Evolutionary conservation across 2,329 filamentous ascomycete species (phyloP).

Genomic region (Rosellinia necatrix): DNA sequence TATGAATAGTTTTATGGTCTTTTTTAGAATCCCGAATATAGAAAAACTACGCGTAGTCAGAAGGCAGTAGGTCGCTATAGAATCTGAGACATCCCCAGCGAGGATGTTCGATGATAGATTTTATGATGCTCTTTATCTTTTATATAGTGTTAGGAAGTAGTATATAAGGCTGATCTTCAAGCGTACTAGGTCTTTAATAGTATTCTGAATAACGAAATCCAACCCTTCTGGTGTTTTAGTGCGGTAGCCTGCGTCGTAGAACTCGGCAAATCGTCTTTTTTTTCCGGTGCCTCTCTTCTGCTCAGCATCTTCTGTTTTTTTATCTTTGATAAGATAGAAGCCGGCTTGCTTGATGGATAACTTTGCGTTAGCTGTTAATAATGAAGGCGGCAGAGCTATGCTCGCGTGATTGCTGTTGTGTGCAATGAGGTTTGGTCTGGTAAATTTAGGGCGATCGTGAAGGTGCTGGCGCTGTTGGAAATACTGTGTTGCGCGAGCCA

Average conservation of each 20-base stretch:
- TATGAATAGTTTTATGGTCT: neutral
- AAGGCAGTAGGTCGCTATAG: neutral
- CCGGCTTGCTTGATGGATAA: neutral
- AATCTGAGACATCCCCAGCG: neutral
- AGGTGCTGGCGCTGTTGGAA: too few species aligned
- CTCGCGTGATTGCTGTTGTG: neutral
- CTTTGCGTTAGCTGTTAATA: neutral
- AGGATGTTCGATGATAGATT: neutral
- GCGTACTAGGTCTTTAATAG: neutral
- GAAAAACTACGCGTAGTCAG: neutral
- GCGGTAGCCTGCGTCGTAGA: neutral
- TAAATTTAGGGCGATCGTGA: too few species aligned
- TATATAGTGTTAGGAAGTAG: neutral
- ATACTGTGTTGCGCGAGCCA: too few species aligned
- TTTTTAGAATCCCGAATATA: neutral
- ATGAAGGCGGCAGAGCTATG: neutral
- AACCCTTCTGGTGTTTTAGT: neutral
- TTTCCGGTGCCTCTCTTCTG: neutral
- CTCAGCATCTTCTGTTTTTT: neutral
- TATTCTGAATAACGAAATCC: neutral
- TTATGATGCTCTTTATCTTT: neutral
- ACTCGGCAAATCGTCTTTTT: neutral
- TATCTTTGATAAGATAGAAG: neutral
- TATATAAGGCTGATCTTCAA: neutral
- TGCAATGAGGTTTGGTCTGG: too few species aligned